Conservation (phyloP, 495 filamentous ascomycete genomes). For the Penicillium desertorum region DNA sequence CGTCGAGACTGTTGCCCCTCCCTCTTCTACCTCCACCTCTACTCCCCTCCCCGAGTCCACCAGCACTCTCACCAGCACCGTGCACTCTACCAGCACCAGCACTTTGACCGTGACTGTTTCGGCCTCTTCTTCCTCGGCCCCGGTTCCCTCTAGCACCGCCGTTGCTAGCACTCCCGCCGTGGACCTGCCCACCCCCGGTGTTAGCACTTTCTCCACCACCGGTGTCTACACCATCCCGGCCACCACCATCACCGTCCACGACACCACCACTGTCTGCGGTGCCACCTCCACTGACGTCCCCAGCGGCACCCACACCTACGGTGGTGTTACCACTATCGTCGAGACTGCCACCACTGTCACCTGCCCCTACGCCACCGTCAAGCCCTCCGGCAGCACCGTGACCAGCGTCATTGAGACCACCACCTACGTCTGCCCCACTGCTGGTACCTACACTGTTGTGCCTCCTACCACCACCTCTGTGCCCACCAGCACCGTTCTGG, state of each 20-base stretch:
- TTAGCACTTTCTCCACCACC: constrained; percentile 67
- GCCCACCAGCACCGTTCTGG: constrained; percentile 53
- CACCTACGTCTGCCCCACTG: constrained; percentile 73
- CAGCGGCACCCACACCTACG: constrained; percentile 68
- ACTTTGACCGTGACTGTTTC: constrained; percentile 39
- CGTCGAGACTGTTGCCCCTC: constrained; percentile 13
- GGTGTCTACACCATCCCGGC: constrained; percentile 81
- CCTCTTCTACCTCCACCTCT: constrained; percentile 4
- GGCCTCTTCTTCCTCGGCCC: constrained; percentile 30
- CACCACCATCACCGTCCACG: constrained; percentile 67
- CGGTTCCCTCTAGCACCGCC: constrained; percentile 38
- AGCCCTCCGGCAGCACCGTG: constrained; percentile 56
- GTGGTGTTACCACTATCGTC: constrained; percentile 76
- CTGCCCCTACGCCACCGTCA: constrained; percentile 73
- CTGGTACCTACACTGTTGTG: constrained; percentile 80
- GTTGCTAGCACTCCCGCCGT: constrained; percentile 15
- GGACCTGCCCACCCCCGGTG: constrained; percentile 61
- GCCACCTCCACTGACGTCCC: constrained; percentile 61
- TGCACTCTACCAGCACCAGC: constrained; percentile 42
- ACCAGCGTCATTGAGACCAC: constrained; percentile 71
- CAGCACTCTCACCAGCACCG: constrained; percentile 29
- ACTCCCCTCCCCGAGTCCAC: constrained; percentile 20
- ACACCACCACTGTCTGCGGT: constrained; percentile 68
- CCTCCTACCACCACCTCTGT: constrained; percentile 61
- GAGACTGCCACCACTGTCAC: constrained; percentile 66